These are phyloP conservation scores for Microsporum audouinii DNA, from an alignment of 2,329 filamentous ascomycete species.

Conservation along the genomic window DNA sequence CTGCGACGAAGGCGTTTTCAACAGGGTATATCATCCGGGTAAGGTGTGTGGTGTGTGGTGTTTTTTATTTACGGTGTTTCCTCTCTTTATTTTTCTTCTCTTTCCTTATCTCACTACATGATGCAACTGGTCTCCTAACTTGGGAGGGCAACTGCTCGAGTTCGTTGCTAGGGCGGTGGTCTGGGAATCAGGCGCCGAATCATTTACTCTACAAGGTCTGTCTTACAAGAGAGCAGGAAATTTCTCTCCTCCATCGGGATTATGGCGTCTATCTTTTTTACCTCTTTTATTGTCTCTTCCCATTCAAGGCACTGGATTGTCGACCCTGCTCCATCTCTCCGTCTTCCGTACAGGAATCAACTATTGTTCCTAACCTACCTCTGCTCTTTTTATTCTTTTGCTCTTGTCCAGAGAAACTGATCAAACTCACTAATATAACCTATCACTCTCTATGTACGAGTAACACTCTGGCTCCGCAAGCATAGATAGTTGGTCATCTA, in stretches of 20 bases:
- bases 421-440: background rate
- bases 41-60: conserved; percentile 1
- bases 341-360: background rate
- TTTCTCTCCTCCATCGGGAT: background rate
- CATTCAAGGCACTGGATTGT: background rate
- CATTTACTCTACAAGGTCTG: background rate
- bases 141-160: background rate
- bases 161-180: background rate
- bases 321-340: background rate
- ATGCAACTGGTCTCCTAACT: background rate
- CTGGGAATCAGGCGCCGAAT: background rate
- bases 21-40: background rate
- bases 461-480: background rate
- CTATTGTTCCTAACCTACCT: background rate
- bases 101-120: background rate
- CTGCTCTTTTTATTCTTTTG: background rate
- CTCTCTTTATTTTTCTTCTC: background rate
- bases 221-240: background rate
- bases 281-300: background rate
- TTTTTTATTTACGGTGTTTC: background rate
- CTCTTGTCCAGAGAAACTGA: background rate
- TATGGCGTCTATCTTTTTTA: background rate
- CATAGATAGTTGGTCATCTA: background rate
- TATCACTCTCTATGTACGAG: background rate
- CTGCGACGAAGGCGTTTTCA: background rate